Evolutionary conservation across 306 rosid genomes (phyloP).

Genomic region (Leucaena leucocephala): DNA sequence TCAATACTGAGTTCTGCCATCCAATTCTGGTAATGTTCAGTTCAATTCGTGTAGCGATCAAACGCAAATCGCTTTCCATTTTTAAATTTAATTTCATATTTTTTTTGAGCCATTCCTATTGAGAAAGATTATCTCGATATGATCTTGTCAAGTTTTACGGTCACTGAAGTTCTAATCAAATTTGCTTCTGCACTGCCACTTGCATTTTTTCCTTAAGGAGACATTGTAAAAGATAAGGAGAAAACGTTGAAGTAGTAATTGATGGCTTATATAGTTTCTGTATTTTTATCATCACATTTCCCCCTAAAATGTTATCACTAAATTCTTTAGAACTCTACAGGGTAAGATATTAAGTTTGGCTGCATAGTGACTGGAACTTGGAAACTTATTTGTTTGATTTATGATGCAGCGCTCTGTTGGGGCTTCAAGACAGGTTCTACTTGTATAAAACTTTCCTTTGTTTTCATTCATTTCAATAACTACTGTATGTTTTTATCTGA

Average conservation of each 20-base stretch:
- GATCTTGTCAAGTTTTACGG: neutral
- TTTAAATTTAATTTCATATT: neutral
- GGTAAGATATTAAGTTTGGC: neutral
- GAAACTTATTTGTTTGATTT: neutral
- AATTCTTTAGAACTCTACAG: neutral
- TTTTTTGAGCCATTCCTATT: neutral
- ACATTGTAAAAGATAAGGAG: neutral
- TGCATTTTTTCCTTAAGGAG: neutral
- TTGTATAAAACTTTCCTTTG: neutral
- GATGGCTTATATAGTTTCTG: neutral
- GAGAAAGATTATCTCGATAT: neutral
- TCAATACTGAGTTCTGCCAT: slow-evolving; percentile 76
- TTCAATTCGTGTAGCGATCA: neutral
- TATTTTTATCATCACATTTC: neutral
- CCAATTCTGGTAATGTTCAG: slow-evolving; percentile 69
- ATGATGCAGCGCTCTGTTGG: neutral
- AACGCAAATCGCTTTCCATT: neutral
- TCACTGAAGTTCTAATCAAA: neutral
- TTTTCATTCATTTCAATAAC: slow-evolving; percentile 12
- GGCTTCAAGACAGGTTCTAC: neutral
- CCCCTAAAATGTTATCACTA: neutral
- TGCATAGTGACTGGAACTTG: neutral
- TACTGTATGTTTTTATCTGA: slow-evolving; percentile 23
- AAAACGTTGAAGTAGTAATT: neutral
- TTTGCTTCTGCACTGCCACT: neutral